Evolutionary conservation across 345 rosid genomes (phyloP), one percentile per base, ranked within the genome.

Genomic region (Theobroma cacao): DNA sequence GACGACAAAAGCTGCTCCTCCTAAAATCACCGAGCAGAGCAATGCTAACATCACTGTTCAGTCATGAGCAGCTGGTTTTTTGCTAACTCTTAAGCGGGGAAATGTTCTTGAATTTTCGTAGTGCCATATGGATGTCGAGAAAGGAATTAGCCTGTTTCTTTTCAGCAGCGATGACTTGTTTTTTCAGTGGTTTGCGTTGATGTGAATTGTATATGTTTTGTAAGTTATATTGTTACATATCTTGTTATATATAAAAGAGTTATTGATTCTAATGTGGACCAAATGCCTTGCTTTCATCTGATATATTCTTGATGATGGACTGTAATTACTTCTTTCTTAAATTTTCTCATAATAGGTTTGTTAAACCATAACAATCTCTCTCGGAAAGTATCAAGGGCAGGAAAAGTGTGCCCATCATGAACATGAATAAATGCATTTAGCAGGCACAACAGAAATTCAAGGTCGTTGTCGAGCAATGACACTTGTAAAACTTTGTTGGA

Each of bases 241-340:
- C 76, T 65, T 85, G 83, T 84, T 76, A 76, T 84, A 85, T 85
- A 82, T 77, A 58, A 70, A 82, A 79, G 86, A 82, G 66, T 68
- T 73, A 59, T 62, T 80, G 75, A 80, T 78, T 79, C 73, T 72
- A 71, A 38, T 43, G 48, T 78, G 87, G 83, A 82, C 75, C 48
- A 70, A 62, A 62, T 60, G 47, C 45, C 72, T 63, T 80, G 77
- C 64, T 75, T 61, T 52, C 40, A 26, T 70, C 73, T 67, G 69
- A 76, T 64, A 28, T 11, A 45, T 41, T 67, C 38, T 28, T 45
- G 8, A 10, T 22, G 1, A 69, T 47, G 5, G 15, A 28, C 56
- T 69, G 33, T 17, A 45, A 45, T 69, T 26, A 10, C 20, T 22
- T 22, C 4, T 55, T 55, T 53, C n/a, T 26, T 26, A 20, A 22